These are phyloP conservation scores for Stromatinia cepivora DNA, from an alignment of 2,329 filamentous ascomycete genomes.

Conservation along the genomic window DNA sequence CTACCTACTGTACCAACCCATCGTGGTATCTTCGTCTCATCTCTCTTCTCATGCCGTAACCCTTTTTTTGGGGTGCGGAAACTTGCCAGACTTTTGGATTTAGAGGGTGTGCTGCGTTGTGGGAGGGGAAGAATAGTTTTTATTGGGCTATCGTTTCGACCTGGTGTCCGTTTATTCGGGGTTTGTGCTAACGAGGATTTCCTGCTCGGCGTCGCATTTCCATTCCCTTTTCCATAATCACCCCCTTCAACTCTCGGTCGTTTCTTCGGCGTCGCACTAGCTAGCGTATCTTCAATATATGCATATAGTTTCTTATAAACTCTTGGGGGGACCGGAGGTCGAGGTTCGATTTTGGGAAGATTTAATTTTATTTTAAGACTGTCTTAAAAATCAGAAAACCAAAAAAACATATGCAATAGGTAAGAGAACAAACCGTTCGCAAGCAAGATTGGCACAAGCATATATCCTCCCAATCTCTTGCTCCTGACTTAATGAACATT, in stretches of 20 bases:
- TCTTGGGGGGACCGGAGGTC: constrained; percentile 74
- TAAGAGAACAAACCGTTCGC: constrained; percentile 62
- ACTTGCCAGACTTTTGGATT: constrained; percentile 47
- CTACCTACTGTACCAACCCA: constrained; percentile 73
- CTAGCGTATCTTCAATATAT: constrained; percentile 75
- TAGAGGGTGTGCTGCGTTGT: constrained; percentile 47
- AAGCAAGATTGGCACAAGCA: constrained; percentile 86
- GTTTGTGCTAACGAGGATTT: constrained; percentile 33
- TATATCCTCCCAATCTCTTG: constrained; percentile 86
- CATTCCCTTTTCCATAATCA: not conserved
- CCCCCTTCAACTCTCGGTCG: not conserved
- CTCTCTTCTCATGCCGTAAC: constrained; percentile 29
- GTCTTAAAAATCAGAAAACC: not conserved
- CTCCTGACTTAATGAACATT: constrained; percentile 76
- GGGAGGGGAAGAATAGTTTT: constrained; percentile 26
- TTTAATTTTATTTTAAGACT: constrained; percentile 76
- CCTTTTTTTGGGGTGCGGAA: constrained; percentile 39
- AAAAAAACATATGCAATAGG: too few species aligned
- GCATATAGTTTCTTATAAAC: constrained; percentile 82
- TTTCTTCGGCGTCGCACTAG: constrained; percentile 39
- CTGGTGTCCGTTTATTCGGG: constrained; percentile 20
- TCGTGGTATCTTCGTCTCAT: constrained; percentile 46
- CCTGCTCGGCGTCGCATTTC: constrained; percentile 13
- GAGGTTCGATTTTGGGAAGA: constrained; percentile 72
- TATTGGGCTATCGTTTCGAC: constrained; percentile 17